Conservation (phyloP, 768 basidiomycete species). For the Coprinellus micaceus region DNA sequence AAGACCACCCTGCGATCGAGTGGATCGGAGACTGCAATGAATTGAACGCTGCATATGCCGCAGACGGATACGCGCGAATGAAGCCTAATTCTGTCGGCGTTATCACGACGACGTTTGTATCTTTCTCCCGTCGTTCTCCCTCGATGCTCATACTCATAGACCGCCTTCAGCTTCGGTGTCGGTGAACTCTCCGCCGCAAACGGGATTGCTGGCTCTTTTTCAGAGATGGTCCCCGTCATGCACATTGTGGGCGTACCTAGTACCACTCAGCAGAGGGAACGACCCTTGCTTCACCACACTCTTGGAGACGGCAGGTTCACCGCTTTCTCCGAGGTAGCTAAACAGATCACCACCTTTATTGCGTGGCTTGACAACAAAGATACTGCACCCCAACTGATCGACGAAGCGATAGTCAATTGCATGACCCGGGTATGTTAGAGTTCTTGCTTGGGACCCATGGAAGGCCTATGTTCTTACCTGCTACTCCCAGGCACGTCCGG, state of each 20-base stretch:
- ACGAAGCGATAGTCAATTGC: conserved; percentile 70
- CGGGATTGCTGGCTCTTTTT: conserved; percentile 76
- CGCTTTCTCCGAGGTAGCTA: conserved; percentile 71
- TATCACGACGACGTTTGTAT: conserved; percentile 35
- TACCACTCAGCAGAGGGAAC: conserved; percentile 62
- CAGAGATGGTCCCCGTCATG: conserved; percentile 85
- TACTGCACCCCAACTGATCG: conserved; percentile 67
- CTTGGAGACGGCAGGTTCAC: conserved; percentile 81
- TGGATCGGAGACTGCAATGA: conserved; percentile 93
- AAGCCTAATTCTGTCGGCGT: conserved; percentile 72
- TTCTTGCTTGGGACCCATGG: too few species aligned
- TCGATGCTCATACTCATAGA: too few species aligned
- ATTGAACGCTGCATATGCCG: conserved; percentile 85
- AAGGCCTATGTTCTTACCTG: conserved; percentile 10
- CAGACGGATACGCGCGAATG: conserved; percentile 89
- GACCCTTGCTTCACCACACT: conserved; percentile 81
- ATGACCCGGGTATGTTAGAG: conserved; percentile 56
- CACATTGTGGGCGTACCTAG: conserved; percentile 84
- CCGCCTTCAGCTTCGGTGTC: too few species aligned
- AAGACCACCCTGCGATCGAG: conserved; percentile 70
- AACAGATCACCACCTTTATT: conserved; percentile 71
- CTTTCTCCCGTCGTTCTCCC: too few species aligned
- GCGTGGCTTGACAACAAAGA: conserved; percentile 51
- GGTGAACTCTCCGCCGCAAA: conserved; percentile 87
- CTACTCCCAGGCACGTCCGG: conserved; percentile 68